These are phyloP conservation scores for Pleurotus citrinopileatus DNA, from an alignment of 768 basidiomycete species.

Conservation along the genomic window DNA sequence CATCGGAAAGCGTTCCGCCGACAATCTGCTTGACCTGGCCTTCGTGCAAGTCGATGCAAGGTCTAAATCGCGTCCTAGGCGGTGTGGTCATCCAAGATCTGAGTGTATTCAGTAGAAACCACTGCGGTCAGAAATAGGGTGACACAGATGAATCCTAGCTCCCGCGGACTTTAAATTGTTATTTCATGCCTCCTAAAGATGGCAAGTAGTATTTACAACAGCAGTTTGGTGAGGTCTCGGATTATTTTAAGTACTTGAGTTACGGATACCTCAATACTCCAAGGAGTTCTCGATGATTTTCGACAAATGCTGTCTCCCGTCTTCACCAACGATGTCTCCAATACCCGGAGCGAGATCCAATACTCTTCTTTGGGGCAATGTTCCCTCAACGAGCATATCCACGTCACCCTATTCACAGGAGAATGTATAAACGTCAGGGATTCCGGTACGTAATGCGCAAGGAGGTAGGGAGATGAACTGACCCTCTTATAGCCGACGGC, in stretches of 20 bases:
- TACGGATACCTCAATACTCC: slow-evolving; percentile 80
- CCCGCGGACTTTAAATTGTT: background rate
- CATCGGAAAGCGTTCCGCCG: slow-evolving; percentile 85
- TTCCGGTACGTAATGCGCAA: background rate
- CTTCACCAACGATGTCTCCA: slow-evolving; percentile 76
- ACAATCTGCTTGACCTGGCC: slow-evolving; percentile 98
- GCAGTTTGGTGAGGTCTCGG: too few relatives aligned
- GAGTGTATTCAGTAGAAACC: too few relatives aligned
- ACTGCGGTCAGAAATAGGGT: too few relatives aligned
- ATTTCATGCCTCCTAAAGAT: too few relatives aligned
- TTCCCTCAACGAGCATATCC: slow-evolving; percentile 80
- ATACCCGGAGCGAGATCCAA: slow-evolving; percentile 91
- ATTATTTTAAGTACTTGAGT: too few relatives aligned
- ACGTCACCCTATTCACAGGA: slow-evolving; percentile 52
- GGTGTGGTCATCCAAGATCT: background rate
- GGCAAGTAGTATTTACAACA: background rate
- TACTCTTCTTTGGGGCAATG: slow-evolving; percentile 89
- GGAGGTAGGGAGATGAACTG: background rate
- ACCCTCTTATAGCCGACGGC: slow-evolving; percentile 56
- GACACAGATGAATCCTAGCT: too few relatives aligned
- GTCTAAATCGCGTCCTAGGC: slow-evolving; percentile 51
- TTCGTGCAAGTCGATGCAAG: slow-evolving; percentile 95
- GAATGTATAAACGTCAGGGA: background rate
- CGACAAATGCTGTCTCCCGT: slow-evolving; percentile 80
- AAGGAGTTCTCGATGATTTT: slow-evolving; percentile 77